Evolutionary conservation across 306 rosid genomes (phyloP).

Genomic region (Oemleria cerasiformis): DNA sequence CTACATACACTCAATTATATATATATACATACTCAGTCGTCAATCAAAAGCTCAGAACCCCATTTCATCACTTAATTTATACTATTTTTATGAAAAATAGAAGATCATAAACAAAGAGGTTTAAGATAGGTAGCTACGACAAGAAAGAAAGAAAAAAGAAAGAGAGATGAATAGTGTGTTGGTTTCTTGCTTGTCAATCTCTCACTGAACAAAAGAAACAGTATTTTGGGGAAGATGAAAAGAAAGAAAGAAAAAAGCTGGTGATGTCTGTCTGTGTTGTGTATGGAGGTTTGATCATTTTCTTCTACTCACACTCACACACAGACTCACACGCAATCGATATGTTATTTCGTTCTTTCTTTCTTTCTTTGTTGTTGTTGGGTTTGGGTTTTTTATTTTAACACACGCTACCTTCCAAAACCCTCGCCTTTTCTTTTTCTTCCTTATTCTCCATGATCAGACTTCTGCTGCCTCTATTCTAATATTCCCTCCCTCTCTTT

Average conservation of each 20-base stretch:
- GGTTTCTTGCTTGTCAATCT: constrained; percentile 31
- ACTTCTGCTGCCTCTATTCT: constrained; percentile 12
- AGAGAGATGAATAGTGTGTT: constrained; percentile 23
- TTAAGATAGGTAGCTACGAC: constrained; percentile 3
- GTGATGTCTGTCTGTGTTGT: constrained; percentile 4
- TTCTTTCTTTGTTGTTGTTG: too few relatives aligned
- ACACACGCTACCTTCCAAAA: constrained; percentile 34
- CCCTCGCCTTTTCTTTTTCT: constrained; percentile 10
- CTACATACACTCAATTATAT: too few relatives aligned
- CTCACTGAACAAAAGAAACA: constrained; percentile 28
- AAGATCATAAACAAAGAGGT: too few relatives aligned
- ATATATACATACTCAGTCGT: neutral
- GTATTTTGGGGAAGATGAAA: constrained; percentile 36
- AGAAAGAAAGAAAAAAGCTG: constrained; percentile 21
- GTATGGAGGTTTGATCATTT: neutral
- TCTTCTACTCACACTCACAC: too few relatives aligned
- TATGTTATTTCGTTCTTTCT: constrained; percentile 14
- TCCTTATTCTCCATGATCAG: constrained; percentile 24
- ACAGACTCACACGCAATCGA: constrained; percentile 56
- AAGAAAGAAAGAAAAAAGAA: constrained; percentile 15
- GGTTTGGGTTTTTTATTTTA: constrained; percentile 13
- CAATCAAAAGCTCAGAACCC: neutral
- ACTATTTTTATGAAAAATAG: too few relatives aligned
- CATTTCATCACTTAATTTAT: neutral
- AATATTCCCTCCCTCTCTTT: constrained; percentile 12